These are phyloP conservation scores for Saccharomycodes ludwigii DNA, from an alignment of 805 yeast genomes.

Conservation along the genomic window DNA sequence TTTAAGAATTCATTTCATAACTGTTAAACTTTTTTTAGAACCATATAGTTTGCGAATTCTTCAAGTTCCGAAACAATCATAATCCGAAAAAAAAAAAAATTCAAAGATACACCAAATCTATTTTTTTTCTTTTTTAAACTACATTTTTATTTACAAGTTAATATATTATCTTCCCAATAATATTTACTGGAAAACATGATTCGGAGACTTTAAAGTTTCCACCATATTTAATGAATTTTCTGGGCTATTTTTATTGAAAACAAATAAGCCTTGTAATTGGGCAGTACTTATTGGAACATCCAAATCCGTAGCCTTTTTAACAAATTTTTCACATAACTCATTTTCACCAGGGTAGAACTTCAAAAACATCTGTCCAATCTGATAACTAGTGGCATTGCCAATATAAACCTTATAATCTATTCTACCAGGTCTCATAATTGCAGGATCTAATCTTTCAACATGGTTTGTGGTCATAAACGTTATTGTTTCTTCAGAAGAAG, in stretches of 20 bases:
- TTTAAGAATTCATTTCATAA: no score
- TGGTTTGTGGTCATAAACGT: slow-evolving; percentile 99
- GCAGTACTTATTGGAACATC: slow-evolving; percentile 72
- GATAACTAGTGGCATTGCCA: slow-evolving; percentile 78
- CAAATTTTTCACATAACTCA: slow-evolving; percentile 37
- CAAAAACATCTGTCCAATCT: slow-evolving; percentile 72
- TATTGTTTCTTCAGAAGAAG: slow-evolving; percentile 91
- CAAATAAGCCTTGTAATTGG: slow-evolving; percentile 89
- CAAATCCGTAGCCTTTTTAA: slow-evolving; percentile 26
- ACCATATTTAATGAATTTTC: slow-evolving; percentile 60
- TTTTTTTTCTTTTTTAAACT: no score
- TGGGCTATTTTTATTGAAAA: slow-evolving; percentile 79
- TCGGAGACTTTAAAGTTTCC: slow-evolving; percentile 22
- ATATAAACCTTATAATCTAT: slow-evolving; percentile 74
- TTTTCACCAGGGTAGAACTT: slow-evolving; percentile 65
- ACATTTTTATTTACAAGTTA: no score
- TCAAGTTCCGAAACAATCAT: no score
- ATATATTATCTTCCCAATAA: no score
- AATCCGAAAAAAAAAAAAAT: no score
- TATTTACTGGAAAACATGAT: slow-evolving; percentile 21
- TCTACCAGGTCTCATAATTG: slow-evolving; percentile 88
- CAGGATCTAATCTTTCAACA: slow-evolving; percentile 88
- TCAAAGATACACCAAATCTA: no score
- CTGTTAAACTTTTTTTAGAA: no score
- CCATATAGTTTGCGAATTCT: no score